Evolutionary conservation across 2,329 filamentous ascomycete genomes (phyloP).

Genomic region (Gaeumannomyces tritici): DNA sequence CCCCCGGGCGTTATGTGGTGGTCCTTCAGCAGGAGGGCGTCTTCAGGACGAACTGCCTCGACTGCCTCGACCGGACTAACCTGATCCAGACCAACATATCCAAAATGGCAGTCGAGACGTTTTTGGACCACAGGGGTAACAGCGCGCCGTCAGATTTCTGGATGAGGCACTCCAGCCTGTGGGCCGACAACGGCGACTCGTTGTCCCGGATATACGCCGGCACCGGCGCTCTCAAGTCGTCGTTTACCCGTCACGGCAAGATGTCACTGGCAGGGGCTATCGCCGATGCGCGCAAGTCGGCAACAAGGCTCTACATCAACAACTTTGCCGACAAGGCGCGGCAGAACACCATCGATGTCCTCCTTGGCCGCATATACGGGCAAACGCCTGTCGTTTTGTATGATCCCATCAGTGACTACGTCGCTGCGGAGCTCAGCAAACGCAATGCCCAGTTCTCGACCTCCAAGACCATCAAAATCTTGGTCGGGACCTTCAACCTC

Average conservation of each 20-base stretch:
- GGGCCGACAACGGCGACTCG: slow-evolving; percentile 95
- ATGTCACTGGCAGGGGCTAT: slow-evolving; percentile 91
- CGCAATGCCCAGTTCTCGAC: slow-evolving; percentile 65
- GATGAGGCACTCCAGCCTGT: slow-evolving; percentile 83
- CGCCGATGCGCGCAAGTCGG: slow-evolving; percentile 91
- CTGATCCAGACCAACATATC: slow-evolving; percentile 93
- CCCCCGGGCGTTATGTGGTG: slow-evolving; percentile 42
- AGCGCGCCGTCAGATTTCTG: slow-evolving; percentile 72
- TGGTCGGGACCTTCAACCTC: slow-evolving; percentile 85
- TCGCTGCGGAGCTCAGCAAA: slow-evolving; percentile 65
- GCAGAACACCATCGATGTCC: slow-evolving; percentile 89
- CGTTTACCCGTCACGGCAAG: slow-evolving; percentile 87
- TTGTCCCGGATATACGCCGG: slow-evolving; percentile 94
- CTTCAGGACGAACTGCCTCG: slow-evolving; percentile 91
- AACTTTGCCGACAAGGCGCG: slow-evolving; percentile 91
- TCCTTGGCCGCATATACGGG: slow-evolving; percentile 76
- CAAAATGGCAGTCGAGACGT: slow-evolving; percentile 81
- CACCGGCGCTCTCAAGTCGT: slow-evolving; percentile 90
- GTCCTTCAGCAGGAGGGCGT: slow-evolving; percentile 90
- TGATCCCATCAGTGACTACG: slow-evolving; percentile 90
- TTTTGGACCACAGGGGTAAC: slow-evolving; percentile 64
- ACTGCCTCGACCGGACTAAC: slow-evolving; percentile 93
- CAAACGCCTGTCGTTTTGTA: slow-evolving; percentile 78
- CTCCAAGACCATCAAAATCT: slow-evolving; percentile 62
- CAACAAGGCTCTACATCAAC: slow-evolving; percentile 91